Base-by-base conservation (phyloP, 73 alveolate species). In the Breviolum minutum region DNA sequence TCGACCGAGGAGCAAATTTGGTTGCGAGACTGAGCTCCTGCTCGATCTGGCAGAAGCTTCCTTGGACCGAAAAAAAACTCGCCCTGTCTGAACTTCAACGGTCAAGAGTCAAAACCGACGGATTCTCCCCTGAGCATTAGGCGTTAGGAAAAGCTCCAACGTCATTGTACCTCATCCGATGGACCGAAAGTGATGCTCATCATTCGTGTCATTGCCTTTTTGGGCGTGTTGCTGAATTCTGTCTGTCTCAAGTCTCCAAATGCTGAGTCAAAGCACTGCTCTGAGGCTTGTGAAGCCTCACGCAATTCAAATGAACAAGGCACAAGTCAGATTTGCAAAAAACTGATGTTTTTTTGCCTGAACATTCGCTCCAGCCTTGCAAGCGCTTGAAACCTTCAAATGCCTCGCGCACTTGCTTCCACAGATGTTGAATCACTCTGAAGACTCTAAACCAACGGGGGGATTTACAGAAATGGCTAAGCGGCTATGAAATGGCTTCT, bases 21-120 rank as follows among this genome's bases (percentile, higher is more conserved):
- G 89, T 9, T 60, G 91, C 24, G 91, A 82, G 27, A 19, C 73
- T 54, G 73, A 82, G 26, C 91, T 82, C 20, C 91, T 82, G 91
- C 91, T 82, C 71, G 91, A 82, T 48, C 91, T 54, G 71, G 91
- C 91, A 32, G 87, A 79, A 79, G 63, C 62, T 17, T 0, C 63
- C 60, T 13, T 1, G 87, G 8, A 27, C 24, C 11, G 17, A 77
- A 10, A 27, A 2, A 10, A 27, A 22, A 0, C 24, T 30, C 13
- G 22, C 63, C 60, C 16, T 9, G 26, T 30, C 11, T 22, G 87
- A 77, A 22, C 22, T 10, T 77, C 24, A 9, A 12, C 26, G 19
- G 30, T 30, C 54, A 40, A 40, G 3, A 40, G 30, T 30, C 54
- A 40, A 40, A 40, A 40, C 54, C 54, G 5, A 40, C 3, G 54